Conservation (phyloP, 345 rosid genomes). For the Bruguiera parviflora region DNA sequence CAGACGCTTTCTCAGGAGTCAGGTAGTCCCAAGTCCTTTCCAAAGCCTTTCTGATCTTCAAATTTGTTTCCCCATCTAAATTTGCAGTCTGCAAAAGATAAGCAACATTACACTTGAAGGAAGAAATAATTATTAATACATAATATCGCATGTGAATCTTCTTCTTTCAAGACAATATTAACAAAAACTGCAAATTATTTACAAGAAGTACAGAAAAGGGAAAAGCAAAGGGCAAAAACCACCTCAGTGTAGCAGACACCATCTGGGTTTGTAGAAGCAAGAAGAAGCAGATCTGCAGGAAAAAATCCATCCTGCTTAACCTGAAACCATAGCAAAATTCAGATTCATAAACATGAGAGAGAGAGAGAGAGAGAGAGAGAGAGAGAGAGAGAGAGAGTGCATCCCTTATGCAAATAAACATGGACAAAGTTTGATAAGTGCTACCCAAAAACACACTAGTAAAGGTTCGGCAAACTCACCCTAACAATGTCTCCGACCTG, state of each 20-base stretch:
- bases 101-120: slow-evolving; percentile 7
- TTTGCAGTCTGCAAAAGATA: slow-evolving; percentile 76
- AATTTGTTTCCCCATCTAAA: slow-evolving; percentile 98
- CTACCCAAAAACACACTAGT: not conserved
- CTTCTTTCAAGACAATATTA: not conserved
- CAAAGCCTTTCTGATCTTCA: slow-evolving; percentile 94
- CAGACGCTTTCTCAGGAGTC: slow-evolving; percentile 80
- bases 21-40: slow-evolving; percentile 98
- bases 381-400: not conserved
- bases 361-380: not conserved
- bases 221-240: slow-evolving; percentile 7
- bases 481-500: slow-evolving; percentile 96
- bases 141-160: not conserved
- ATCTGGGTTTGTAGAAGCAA: slow-evolving; percentile 88
- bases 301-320: slow-evolving; percentile 88
- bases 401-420: too few species aligned
- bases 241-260: slow-evolving; percentile 99
- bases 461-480: slow-evolving; percentile 45
- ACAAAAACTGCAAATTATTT: slow-evolving; percentile 6
- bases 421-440: too few species aligned
- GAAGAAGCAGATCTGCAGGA: slow-evolving; percentile 92
- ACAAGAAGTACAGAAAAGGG: not conserved
- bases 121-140: not conserved
- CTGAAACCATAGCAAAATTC: slow-evolving; percentile 44
- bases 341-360: not conserved